Evolutionary conservation across 179 eudicot genomes (phyloP).

Genomic region (Beta lomatogona): DNA sequence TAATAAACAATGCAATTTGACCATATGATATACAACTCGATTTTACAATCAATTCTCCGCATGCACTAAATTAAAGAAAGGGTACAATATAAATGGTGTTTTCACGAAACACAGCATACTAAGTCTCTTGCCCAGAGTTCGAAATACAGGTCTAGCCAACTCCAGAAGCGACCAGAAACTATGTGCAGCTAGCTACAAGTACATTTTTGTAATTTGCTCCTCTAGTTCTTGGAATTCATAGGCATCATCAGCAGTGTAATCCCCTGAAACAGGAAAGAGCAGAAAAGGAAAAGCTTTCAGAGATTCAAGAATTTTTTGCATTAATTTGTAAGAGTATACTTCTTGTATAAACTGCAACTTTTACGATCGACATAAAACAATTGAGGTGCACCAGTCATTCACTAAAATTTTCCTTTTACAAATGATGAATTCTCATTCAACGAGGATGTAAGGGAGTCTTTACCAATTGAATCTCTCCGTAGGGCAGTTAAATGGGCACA

Average conservation of each 20-base stretch:
- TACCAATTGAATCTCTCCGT: constrained; percentile 98
- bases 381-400: not conserved
- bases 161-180: not conserved
- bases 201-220: constrained; percentile 67
- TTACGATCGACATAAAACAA: not conserved
- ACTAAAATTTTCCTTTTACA: not conserved
- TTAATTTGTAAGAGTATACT: not conserved
- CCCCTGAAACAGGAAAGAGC: constrained; percentile 43
- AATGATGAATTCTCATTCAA: not conserved
- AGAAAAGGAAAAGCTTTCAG: not conserved
- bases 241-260: constrained; percentile 82
- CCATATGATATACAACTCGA: not conserved
- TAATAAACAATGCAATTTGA: not conserved
- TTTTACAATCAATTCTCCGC: not conserved
- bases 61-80: not conserved
- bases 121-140: not conserved
- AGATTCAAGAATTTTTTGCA: not conserved
- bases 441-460: not conserved
- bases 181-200: constrained; percentile 43
- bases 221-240: constrained; percentile 91
- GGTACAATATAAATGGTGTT: too few relatives aligned
- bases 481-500: constrained; percentile 94
- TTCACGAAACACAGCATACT: not conserved
- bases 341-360: not conserved
- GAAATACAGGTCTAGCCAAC: too few relatives aligned